Evolutionary conservation across 805 yeast species (phyloP).

Genomic region (Tetrapisispora namnaoensis): DNA sequence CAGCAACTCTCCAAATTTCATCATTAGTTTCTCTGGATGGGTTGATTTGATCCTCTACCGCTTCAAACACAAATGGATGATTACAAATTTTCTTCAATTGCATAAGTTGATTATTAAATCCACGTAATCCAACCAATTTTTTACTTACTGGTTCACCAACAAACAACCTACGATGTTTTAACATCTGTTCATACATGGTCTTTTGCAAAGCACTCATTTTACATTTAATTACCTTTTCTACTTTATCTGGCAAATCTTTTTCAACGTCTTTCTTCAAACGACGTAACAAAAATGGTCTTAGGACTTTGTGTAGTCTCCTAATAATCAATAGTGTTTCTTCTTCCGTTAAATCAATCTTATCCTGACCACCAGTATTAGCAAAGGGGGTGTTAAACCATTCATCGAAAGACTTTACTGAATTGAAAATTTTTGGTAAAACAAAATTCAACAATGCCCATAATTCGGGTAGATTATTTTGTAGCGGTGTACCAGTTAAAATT

Average conservation of each 20-base stretch:
- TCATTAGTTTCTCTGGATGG: constrained; percentile 55
- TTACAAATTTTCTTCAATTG: constrained; percentile 77
- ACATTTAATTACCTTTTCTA: constrained; percentile 75
- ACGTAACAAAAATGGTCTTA: constrained; percentile 75
- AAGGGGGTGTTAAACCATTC: constrained; percentile 89
- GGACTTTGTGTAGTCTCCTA: constrained; percentile 76
- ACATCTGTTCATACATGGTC: constrained; percentile 66
- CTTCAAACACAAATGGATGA: constrained; percentile 82
- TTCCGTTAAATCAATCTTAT: constrained; percentile 70
- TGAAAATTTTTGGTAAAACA: constrained; percentile 74
- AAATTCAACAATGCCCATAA: constrained; percentile 78
- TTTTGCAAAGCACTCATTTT: constrained; percentile 64
- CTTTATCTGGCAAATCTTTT: constrained; percentile 75
- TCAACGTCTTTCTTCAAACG: constrained; percentile 83
- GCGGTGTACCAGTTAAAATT: constrained; percentile 81
- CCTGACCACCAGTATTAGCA: constrained; percentile 76
- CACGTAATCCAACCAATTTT: constrained; percentile 49
- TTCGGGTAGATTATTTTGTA: constrained; percentile 77
- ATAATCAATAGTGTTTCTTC: constrained; percentile 77
- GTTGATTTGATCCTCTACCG: constrained; percentile 61
- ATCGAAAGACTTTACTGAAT: constrained; percentile 76
- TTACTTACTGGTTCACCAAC: constrained; percentile 55
- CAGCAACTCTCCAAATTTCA: constrained; percentile 64
- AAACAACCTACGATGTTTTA: constrained; percentile 58
- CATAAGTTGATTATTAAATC: constrained; percentile 75